These are phyloP conservation scores for Periconia macrospinosa DNA, from an alignment of 2,329 filamentous ascomycete species.

Conservation along the genomic window DNA sequence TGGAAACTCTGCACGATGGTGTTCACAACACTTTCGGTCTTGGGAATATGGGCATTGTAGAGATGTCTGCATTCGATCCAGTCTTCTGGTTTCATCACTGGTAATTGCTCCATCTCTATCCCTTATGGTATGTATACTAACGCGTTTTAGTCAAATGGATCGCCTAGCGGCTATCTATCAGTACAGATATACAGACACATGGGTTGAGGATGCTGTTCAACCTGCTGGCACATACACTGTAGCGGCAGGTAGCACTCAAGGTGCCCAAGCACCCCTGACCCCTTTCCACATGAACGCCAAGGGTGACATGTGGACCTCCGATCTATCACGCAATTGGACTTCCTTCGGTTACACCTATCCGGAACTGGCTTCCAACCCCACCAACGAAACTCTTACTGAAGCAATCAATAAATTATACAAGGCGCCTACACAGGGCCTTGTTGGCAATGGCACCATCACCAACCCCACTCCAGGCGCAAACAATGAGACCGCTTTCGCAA, in stretches of 20 bases:
- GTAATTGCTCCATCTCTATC: too few relatives aligned
- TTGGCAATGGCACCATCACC: slow-evolving; percentile 20
- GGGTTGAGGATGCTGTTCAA: slow-evolving; percentile 26
- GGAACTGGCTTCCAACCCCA: slow-evolving; percentile 26
- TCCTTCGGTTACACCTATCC: slow-evolving; percentile 41
- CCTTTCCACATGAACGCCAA: slow-evolving; percentile 38
- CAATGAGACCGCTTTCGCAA: slow-evolving; percentile 19
- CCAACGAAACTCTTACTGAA: slow-evolving; percentile 29
- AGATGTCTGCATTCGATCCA: slow-evolving; percentile 35
- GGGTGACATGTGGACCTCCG: slow-evolving; percentile 34
- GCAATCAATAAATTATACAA: slow-evolving; percentile 33
- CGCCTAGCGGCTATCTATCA: slow-evolving; percentile 31
- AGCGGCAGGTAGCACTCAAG: slow-evolving; percentile 19
- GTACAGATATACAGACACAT: slow-evolving; percentile 36
- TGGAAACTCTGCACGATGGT: slow-evolving; percentile 35
- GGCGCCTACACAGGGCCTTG: slow-evolving; percentile 25
- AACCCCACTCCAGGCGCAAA: slow-evolving; percentile 6
- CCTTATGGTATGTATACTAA: too few relatives aligned
- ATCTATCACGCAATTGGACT: slow-evolving; percentile 28
- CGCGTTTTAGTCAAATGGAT: slow-evolving; percentile 32
- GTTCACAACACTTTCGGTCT: slow-evolving; percentile 34
- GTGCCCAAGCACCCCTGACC: slow-evolving; percentile 21
- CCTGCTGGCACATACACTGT: slow-evolving; percentile 26
- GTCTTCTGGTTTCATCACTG: slow-evolving; percentile 39
- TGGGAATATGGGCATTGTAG: slow-evolving; percentile 48